These are phyloP conservation scores for Syncephalastrum monosporum DNA, from an alignment of 371 early-diverging fungal genomes.

Conservation along the genomic window DNA sequence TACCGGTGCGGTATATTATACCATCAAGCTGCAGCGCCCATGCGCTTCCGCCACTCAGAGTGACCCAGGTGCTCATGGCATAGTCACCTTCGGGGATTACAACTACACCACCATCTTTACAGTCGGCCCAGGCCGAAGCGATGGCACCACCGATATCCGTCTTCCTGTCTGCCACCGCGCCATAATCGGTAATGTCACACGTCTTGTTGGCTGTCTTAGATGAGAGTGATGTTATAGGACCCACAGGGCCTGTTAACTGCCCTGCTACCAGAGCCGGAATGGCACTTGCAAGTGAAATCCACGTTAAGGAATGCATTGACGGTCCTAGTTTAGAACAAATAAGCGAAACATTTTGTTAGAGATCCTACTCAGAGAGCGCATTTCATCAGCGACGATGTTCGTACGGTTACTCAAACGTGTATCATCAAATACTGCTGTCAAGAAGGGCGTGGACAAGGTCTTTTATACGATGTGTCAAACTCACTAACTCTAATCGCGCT, in stretches of 20 bases:
- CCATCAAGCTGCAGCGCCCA: conserved; percentile 8
- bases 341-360: too few relatives aligned
- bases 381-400: too few relatives aligned
- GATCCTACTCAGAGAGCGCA: too few relatives aligned
- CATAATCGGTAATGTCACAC: conserved; percentile 3
- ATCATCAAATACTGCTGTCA: too few relatives aligned
- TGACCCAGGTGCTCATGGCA: conserved; percentile 8
- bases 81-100: conserved; percentile 7
- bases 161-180: conserved; percentile 7
- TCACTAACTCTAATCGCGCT: too few relatives aligned
- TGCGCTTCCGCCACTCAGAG: neutral
- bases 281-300: neutral
- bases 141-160: conserved; percentile 1
- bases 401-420: too few relatives aligned
- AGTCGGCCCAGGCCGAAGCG: conserved; percentile 1
- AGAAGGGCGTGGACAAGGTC: too few relatives aligned
- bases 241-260: conserved; percentile 6
- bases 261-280: neutral
- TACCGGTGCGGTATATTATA: conserved; percentile 7
- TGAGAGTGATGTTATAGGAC: neutral
- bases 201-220: neutral
- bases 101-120: conserved; percentile 2
- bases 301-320: neutral
- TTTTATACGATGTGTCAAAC: too few relatives aligned
- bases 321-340: neutral